Base-by-base conservation (phyloP, 148 eudicot species). In the Simmondsia chinensis region DNA sequence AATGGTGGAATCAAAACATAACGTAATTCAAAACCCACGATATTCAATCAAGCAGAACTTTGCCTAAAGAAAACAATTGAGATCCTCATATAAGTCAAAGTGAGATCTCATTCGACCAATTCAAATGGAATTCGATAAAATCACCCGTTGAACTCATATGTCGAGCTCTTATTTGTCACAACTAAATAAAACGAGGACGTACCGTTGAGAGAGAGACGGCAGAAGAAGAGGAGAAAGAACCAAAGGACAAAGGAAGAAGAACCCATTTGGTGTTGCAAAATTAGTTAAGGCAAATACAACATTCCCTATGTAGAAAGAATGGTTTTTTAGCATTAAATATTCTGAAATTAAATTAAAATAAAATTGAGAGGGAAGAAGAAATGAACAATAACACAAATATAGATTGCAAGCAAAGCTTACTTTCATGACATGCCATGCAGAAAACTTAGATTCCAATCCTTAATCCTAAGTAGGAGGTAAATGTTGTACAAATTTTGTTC, bases 401-500 rank as follows among this genome's bases (percentile, higher is more conserved):
- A 7, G 20, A 13, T 30, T 14, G 10, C 7, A 20, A 19, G n/a
- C 5, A 6, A 37, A 46, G 52, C 15, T 49, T 32, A 7, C 42
- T 62, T 52, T 7, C 30, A 60, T 52, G 52, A n/a, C 20, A 36
- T 15, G 33, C 27, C 35, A 42, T 20, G 33, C 12, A 17, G 4
- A 53, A 53, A 57, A 46, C 30, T 22, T 45, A 52, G 55, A 63
- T 55, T 48, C 68, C 50, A 56, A 33, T 55, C 54, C 48, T 43
- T 2, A 25, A 11, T 15, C 24, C 24, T 37, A 46, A 12, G 43
- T 4, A 31, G 20, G 18, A 37, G 38, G 27, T 29, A 15, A 48
- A 18, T 6, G 25, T 26, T n/a, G n/a, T n/a, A n/a, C n/a, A 53
- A 12, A 19, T 5, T 45, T 39, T 34, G 66, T 31, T 52, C 27